Conservation (phyloP, 2,329 filamentous ascomycete genomes). For the Fusarium equiseti region DNA sequence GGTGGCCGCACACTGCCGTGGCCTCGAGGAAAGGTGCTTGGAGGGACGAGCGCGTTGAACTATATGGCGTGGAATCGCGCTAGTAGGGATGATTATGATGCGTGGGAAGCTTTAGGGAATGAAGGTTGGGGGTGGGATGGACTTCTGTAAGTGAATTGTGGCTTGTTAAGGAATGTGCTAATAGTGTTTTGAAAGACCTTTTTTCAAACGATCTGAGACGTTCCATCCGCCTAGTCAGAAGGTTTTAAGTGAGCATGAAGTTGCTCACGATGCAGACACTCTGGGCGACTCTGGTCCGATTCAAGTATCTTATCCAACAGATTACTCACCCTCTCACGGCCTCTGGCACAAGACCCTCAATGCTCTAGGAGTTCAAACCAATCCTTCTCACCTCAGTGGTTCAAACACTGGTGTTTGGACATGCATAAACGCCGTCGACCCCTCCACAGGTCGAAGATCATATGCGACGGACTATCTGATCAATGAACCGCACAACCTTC, state of each 20-base stretch:
- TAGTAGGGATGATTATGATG: conserved; percentile 63
- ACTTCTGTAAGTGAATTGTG: conserved; percentile 48
- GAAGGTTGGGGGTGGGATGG: conserved; percentile 68
- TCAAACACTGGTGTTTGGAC: conserved; percentile 63
- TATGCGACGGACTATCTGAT: conserved; percentile 60
- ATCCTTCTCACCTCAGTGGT: conserved; percentile 61
- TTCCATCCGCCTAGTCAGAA: conserved; percentile 57
- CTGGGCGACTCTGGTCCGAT: conserved; percentile 62
- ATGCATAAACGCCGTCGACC: conserved; percentile 62
- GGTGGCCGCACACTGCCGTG: conserved; percentile 56
- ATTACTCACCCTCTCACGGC: conserved; percentile 57
- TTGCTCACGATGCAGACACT: conserved; percentile 54
- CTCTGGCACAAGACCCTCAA: conserved; percentile 63
- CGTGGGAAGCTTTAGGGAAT: conserved; percentile 70
- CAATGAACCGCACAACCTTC: conserved; percentile 57
- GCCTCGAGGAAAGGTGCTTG: conserved; percentile 65
- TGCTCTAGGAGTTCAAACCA: conserved; percentile 55
- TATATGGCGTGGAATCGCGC: conserved; percentile 67
- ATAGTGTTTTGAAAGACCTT: conserved; percentile 49
- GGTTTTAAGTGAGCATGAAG: conserved; percentile 51
- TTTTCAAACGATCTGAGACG: conserved; percentile 63
- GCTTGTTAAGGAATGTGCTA: neutral
- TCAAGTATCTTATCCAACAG: conserved; percentile 59
- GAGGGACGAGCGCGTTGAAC: conserved; percentile 72
- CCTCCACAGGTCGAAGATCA: conserved; percentile 59